These are phyloP conservation scores for Leptographium wingfieldii DNA, from an alignment of 2,329 filamentous ascomycete genomes.

Conservation along the genomic window DNA sequence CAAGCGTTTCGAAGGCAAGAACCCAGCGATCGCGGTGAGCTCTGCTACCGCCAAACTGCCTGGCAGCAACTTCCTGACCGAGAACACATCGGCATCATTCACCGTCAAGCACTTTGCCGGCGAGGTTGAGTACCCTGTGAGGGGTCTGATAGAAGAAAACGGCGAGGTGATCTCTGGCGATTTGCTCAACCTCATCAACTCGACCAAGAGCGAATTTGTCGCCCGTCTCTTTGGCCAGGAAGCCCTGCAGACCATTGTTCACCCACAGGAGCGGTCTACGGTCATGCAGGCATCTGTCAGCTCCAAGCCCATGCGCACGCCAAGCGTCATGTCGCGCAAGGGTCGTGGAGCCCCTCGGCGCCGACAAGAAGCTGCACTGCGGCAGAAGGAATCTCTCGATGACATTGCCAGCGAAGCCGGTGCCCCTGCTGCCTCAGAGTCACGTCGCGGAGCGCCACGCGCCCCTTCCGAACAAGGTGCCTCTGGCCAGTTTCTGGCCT, in stretches of 20 bases:
- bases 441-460: constrained; percentile 12
- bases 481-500: constrained; percentile 80
- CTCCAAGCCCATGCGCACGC: constrained; percentile 84
- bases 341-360: constrained; percentile 17
- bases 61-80: constrained; percentile 80
- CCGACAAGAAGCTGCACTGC: constrained; percentile 19
- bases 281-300: constrained; percentile 95
- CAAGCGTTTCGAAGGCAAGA: constrained; percentile 91
- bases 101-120: constrained; percentile 92
- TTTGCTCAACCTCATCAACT: constrained; percentile 83
- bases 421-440: constrained; percentile 21
- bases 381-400: constrained; percentile 29
- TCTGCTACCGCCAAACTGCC: constrained; percentile 64
- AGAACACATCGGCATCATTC: constrained; percentile 69
- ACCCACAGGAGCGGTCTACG: constrained; percentile 78
- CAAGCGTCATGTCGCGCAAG: constrained; percentile 81
- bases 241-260: constrained; percentile 80
- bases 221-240: constrained; percentile 91
- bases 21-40: constrained; percentile 73
- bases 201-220: constrained; percentile 80
- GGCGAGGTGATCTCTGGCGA: constrained; percentile 93
- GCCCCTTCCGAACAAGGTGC: constrained; percentile 60
- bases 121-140: constrained; percentile 86
- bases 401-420: constrained; percentile 30
- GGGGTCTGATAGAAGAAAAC: constrained; percentile 85